Evolutionary conservation across 108 stramenopile species (phyloP).

Genomic region (Nannochloropsis oceanica): DNA sequence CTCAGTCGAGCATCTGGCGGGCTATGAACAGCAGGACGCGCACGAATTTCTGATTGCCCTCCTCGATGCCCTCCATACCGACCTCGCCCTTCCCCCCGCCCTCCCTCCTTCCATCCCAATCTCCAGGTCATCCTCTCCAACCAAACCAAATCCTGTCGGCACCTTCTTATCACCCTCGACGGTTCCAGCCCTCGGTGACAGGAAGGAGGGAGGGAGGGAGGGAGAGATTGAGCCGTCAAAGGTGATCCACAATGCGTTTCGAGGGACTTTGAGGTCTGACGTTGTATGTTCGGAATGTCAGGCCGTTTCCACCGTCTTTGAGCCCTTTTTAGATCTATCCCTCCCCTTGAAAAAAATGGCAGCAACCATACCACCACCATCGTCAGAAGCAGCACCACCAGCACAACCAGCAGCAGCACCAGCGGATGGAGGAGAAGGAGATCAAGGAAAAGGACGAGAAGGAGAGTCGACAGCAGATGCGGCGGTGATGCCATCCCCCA

Average conservation of each 20-base stretch:
- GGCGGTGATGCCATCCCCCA: no score
- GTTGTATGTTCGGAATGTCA: constrained; percentile 22
- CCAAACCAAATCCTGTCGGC: not conserved
- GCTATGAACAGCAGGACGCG: constrained; percentile 72
- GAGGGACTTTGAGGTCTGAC: constrained; percentile 14
- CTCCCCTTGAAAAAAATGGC: not conserved
- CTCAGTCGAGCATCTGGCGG: constrained; percentile 52
- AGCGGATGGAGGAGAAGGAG: no score
- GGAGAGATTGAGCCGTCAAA: not conserved
- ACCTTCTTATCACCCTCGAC: not conserved
- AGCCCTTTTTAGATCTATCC: constrained; percentile 28
- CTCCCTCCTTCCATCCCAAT: not conserved
- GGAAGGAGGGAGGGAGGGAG: not conserved
- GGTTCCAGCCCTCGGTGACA: no score
- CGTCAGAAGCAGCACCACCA: no score
- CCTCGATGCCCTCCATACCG: constrained; percentile 47
- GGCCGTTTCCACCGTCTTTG: constrained; percentile 15
- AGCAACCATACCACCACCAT: not conserved
- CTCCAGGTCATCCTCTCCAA: not conserved
- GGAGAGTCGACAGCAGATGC: no score
- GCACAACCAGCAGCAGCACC: no score
- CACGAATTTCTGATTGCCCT: constrained; percentile 73
- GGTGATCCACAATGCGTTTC: not conserved
- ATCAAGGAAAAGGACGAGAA: no score
- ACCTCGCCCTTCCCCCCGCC: constrained; percentile 2